Evolutionary conservation across 2,329 filamentous ascomycete species (phyloP), one percentile per base, ranked within the genome.

Genomic region (Nothophoma quercina): DNA sequence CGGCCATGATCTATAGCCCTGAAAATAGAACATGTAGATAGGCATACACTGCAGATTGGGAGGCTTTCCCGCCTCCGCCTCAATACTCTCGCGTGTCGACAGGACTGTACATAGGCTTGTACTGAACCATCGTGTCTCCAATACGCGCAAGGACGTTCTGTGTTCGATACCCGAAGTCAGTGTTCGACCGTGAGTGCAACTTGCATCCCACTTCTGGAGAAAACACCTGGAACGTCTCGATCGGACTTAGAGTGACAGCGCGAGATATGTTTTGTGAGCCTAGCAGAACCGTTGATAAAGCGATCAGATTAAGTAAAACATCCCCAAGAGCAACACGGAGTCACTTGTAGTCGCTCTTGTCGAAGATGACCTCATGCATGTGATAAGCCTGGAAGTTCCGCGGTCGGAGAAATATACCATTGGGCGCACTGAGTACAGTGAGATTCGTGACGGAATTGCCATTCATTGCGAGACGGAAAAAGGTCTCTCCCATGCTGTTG

Each of bases 321-420:
- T 15, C 35, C 3, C 45, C 45, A 15, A 49, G 36, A 4, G 36
- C 45, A 18, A 49, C 18, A 5, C 45, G 35, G 3, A 41, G 30
- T 36, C 45, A 49, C 35, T 35, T 34, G 29, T 34, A 49, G 23
- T 49, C 36, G 28, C 45, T 49, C 36, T 49, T 49, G 23, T 49
- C 40, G 16, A 49, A 49, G 18, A 49, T 49, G 15, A 49, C 45
- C 7, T 40, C 45, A 19, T 49, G 45, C 3, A 36, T 49, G 13
- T 18, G 45, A 13, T 32, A 34, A 8, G 36, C 45, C 22, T 33
- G 22, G 25, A 49, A 49, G 1, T n/a, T 34, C 16, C 41, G 45
- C 5, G 45, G 45, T 29, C 28, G 35, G 15, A 36, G 35, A 18
- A 41, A 40, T 4, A 49, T 35, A 5, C 35, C 21, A 16, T 49